Percentiles rank a stretch among this genome's conserved stretches.
phyloP scores from a whole-genome alignment of 1,284 basidiomycete species.

The Neolentinus lepideus region DNA sequence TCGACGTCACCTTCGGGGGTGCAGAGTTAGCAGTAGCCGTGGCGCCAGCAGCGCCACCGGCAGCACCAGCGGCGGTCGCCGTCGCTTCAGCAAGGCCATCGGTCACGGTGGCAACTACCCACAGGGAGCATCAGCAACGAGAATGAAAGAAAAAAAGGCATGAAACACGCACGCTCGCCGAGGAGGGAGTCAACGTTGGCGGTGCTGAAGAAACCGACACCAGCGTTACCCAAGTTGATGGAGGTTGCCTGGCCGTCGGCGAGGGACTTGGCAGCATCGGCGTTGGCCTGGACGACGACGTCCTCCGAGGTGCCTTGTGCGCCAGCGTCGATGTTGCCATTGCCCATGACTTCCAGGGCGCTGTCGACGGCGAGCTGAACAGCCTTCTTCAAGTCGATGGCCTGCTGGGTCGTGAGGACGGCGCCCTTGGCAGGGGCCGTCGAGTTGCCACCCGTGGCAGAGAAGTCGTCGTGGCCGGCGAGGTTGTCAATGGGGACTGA shows the following conservation, averaged over 20 bases:
- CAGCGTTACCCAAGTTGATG: conserved; percentile 5
- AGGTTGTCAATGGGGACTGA: neutral
- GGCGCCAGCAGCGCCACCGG: neutral
- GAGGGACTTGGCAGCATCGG: neutral
- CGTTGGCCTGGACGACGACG: conserved; percentile 2
- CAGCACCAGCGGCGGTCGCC: neutral
- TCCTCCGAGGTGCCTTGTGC: neutral
- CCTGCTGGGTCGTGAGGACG: conserved; percentile 2
- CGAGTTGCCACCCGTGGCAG: conserved; percentile 2
- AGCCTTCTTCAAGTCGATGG: conserved; percentile 7
- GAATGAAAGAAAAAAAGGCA: neutral
- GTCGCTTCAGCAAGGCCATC: neutral
- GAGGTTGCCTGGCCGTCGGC: neutral
- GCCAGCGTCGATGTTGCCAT: conserved; percentile 3
- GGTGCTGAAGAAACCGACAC: conserved; percentile 5
- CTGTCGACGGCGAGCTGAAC: conserved; percentile 1
- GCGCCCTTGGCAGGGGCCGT: neutral
- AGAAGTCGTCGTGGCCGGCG: conserved; percentile 1
- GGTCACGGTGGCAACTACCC: neutral
- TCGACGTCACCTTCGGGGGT: neutral
- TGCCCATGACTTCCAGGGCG: neutral
- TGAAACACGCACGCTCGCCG: neutral
- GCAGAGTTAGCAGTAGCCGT: neutral
- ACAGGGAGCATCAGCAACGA: neutral
- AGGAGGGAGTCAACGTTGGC: conserved; percentile 2